phyloP scores from a whole-genome alignment of 129 eudicot genomes.

The Scalesia atractyloides region DNA sequence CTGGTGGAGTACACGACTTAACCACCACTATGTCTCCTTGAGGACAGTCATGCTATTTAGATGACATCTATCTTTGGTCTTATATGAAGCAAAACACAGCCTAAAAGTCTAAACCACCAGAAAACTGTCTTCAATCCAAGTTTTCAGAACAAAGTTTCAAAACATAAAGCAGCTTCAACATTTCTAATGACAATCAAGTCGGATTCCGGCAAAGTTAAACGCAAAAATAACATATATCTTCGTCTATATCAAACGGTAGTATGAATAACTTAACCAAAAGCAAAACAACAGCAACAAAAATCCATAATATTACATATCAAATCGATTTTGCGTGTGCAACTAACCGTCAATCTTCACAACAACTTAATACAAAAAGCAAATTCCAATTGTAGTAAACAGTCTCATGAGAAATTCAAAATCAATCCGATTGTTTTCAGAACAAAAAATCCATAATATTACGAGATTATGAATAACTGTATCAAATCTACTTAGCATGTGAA shows the following conservation, averaged over 20 bases:
- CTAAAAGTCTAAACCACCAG: neutral
- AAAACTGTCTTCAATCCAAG: neutral
- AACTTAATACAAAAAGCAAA: slow-evolving; percentile 1
- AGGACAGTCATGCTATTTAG: no score
- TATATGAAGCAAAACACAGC: neutral
- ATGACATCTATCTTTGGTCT: neutral
- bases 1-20: no score
- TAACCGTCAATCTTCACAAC: neutral
- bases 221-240: neutral
- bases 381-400: neutral
- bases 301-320: no score
- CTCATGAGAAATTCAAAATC: no score
- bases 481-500: neutral
- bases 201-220: neutral
- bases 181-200: neutral
- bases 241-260: neutral
- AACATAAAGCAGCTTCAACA: neutral
- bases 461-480: neutral
- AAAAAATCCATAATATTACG: neutral
- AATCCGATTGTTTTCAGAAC: no score
- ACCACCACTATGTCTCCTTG: no score
- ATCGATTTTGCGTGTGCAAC: neutral
- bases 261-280: neutral
- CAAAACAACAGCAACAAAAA: neutral
- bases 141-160: neutral